These are phyloP conservation scores for Verruconis gallopava DNA, from an alignment of 2,329 filamentous ascomycete genomes.

Conservation along the genomic window DNA sequence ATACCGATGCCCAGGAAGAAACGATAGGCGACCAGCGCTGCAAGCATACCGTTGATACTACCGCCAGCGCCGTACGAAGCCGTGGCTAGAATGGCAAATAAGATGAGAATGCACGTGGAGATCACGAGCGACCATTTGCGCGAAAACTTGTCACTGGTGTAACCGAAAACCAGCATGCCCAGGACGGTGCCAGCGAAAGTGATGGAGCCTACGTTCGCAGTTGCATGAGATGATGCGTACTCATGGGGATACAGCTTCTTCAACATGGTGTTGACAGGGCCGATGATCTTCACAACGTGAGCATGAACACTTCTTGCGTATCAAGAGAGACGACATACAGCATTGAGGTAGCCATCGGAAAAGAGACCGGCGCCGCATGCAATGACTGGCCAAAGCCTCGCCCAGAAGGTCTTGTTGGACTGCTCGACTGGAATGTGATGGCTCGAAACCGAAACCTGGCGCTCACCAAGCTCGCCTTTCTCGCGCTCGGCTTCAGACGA, in stretches of 20 bases:
- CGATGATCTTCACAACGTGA: conserved; percentile 46
- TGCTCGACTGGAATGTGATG: no score
- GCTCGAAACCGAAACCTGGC: no score
- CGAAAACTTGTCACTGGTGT: conserved; percentile 70
- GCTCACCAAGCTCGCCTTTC: no score
- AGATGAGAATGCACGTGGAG: conserved; percentile 69
- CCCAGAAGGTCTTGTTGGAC: conserved; percentile 8
- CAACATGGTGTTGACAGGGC: conserved; percentile 72
- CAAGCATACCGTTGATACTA: conserved; percentile 57
- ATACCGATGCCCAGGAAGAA: conserved; percentile 68
- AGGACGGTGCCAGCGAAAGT: conserved; percentile 79
- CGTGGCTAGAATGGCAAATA: conserved; percentile 70
- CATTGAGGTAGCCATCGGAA: conserved; percentile 85
- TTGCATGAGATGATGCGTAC: conserved; percentile 57
- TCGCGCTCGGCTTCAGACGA: no score
- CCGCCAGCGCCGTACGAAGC: conserved; percentile 65
- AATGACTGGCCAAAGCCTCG: conserved; percentile 9
- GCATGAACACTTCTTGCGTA: no score
- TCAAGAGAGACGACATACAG: conserved; percentile 41
- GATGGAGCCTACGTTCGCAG: conserved; percentile 65
- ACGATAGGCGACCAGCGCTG: conserved; percentile 66
- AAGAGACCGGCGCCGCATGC: conserved; percentile 65
- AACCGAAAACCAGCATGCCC: conserved; percentile 70
- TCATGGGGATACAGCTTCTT: conserved; percentile 50
- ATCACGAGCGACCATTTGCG: conserved; percentile 69